These are phyloP conservation scores for Lentinula sp. DNA, from an alignment of 768 basidiomycete species.

Conservation along the genomic window DNA sequence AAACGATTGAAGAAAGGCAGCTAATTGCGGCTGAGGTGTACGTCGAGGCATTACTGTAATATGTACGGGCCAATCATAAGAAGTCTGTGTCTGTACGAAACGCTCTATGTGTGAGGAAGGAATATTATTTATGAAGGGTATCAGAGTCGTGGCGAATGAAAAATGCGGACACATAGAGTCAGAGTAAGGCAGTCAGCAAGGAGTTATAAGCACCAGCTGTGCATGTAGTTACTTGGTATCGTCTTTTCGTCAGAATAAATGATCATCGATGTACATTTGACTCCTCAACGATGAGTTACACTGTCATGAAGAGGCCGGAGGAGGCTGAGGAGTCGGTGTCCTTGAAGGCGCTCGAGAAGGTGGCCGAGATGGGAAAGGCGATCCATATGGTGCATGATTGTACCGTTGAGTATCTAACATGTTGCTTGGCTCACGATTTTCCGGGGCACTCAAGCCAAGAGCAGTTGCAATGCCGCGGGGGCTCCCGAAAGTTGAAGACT, in stretches of 20 bases:
- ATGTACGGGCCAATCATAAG: not conserved
- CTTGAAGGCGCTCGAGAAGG: slow-evolving; percentile 27
- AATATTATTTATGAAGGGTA: not conserved
- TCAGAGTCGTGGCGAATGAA: not conserved
- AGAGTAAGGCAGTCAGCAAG: not conserved
- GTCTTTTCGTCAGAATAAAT: not conserved
- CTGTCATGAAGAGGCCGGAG: slow-evolving; percentile 2
- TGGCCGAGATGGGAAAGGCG: slow-evolving; percentile 31
- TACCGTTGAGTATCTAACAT: slow-evolving; percentile 31
- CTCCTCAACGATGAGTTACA: not conserved
- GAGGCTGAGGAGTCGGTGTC: slow-evolving; percentile 15
- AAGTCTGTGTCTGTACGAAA: not conserved
- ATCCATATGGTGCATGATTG: slow-evolving; percentile 34
- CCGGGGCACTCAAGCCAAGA: slow-evolving; percentile 26
- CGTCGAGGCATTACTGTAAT: not conserved
- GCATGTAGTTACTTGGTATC: not conserved
- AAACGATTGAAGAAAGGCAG: not conserved
- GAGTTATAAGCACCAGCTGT: not conserved
- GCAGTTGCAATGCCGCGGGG: slow-evolving; percentile 46
- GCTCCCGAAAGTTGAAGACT: slow-evolving; percentile 39
- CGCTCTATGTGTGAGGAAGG: not conserved
- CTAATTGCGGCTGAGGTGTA: not conserved
- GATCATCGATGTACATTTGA: not conserved
- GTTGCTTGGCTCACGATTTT: slow-evolving; percentile 10
- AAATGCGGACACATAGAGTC: not conserved